phyloP scores from a whole-genome alignment of 1,139 yeast species.

The Geotrichum candidum region DNA sequence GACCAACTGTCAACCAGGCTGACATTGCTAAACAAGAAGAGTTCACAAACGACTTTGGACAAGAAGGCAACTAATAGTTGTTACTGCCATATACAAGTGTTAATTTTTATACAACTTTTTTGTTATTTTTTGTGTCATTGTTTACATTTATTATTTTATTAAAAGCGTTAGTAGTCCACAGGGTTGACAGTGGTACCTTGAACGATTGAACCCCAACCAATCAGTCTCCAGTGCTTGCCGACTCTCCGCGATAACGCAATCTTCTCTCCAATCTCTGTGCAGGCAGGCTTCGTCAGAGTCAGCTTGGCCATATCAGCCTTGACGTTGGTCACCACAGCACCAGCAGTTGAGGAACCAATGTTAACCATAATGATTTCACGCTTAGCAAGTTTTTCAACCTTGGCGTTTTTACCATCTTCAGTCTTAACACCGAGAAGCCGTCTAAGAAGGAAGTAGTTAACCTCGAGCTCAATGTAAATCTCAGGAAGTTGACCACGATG shows the following conservation, averaged over 20 bases:
- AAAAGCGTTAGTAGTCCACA: conserved; percentile 20
- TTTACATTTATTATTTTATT: not conserved
- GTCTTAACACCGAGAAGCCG: conserved; percentile 97
- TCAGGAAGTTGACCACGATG: conserved; percentile 94
- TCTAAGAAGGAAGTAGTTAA: conserved; percentile 92
- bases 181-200: conserved; percentile 55
- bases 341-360: conserved; percentile 98
- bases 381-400: conserved; percentile 87
- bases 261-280: conserved; percentile 97
- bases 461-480: conserved; percentile 93
- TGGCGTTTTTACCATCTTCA: conserved; percentile 95
- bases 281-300: conserved; percentile 94
- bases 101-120: not conserved
- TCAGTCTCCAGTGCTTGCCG: conserved; percentile 99
- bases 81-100: not conserved
- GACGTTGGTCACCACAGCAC: conserved; percentile 97
- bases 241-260: conserved; percentile 98
- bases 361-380: conserved; percentile 98
- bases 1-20: conserved; percentile 87
- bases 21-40: conserved; percentile 82
- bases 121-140: not conserved
- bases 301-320: conserved; percentile 99
- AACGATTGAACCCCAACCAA: conserved; percentile 99
- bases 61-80: conserved; percentile 54
- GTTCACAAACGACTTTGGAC: conserved; percentile 93